A percentile compares a stretch with the other conserved stretches of the same genome.
Conservation (phyloP, 2,329 filamentous ascomycete species). For the Hymenoscyphus fructigenus region DNA sequence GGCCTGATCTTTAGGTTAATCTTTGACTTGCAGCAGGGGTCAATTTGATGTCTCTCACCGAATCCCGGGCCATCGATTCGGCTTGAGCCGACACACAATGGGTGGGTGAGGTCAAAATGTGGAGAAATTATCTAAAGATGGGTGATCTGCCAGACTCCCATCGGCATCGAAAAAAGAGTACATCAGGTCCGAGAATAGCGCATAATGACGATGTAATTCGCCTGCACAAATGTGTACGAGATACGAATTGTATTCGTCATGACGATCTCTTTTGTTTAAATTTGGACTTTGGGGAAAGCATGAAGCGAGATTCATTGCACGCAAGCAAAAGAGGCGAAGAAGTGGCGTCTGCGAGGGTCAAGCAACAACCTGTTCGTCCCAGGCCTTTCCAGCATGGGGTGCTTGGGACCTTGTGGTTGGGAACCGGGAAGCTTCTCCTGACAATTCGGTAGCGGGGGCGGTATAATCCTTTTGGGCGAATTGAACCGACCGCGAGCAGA, state of each 20-base stretch:
- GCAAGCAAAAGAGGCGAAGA: neutral
- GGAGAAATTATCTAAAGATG: neutral
- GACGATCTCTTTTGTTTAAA: neutral
- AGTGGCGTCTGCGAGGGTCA: neutral
- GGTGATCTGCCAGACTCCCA: neutral
- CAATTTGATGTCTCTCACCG: neutral
- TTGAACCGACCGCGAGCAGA: slow-evolving; percentile 2
- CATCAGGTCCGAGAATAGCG: neutral
- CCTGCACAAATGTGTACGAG: neutral
- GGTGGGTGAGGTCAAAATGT: neutral
- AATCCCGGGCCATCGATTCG: neutral
- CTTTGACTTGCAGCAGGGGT: neutral
- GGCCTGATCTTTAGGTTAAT: neutral
- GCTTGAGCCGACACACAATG: neutral
- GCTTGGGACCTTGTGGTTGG: neutral
- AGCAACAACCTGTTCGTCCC: neutral
- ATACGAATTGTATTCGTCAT: neutral
- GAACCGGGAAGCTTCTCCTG: neutral
- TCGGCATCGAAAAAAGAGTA: neutral
- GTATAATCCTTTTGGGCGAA: neutral
- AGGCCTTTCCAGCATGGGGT: neutral
- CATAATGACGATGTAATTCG: neutral
- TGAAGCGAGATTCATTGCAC: neutral
- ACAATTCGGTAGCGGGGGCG: slow-evolving; percentile 6
- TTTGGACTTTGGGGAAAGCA: neutral